A percentile compares a stretch with the other conserved stretches of the same genome.
phyloP scores from a whole-genome alignment of 129 eudicot genomes.

The Saposhnikovia divaricata region DNA sequence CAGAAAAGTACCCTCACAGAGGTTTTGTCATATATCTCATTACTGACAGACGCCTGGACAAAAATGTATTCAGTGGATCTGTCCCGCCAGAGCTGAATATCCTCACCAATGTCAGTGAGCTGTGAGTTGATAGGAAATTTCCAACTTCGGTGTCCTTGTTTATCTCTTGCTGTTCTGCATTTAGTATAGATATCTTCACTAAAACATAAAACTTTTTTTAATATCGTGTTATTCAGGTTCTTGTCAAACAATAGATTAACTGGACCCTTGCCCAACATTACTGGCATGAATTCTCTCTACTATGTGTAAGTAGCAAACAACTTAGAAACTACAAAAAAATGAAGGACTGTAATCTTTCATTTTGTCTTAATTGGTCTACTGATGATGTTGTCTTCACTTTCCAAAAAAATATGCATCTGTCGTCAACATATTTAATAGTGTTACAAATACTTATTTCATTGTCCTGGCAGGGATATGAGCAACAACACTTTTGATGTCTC shows the following conservation, averaged over 20 bases:
- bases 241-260: conserved; percentile 58
- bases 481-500: conserved; percentile 64
- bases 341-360: neutral
- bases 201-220: neutral
- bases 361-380: neutral
- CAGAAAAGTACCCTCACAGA: neutral
- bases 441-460: neutral
- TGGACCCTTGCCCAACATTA: conserved; percentile 67
- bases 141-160: neutral
- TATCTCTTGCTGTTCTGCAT: neutral
- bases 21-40: neutral
- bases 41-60: conserved; percentile 63
- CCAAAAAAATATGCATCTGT: neutral
- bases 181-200: neutral
- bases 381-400: neutral
- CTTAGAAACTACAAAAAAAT: neutral
- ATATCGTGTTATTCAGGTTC: conserved; percentile 32
- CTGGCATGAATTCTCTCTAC: conserved; percentile 56
- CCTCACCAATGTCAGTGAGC: conserved; percentile 43
- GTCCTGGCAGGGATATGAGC: conserved; percentile 66
- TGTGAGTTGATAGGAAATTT: conserved; percentile 41
- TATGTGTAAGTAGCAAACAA: conserved; percentile 47
- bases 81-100: conserved; percentile 63
- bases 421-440: neutral
- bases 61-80: conserved; percentile 48